Conservation (phyloP, 495 filamentous ascomycete genomes). For the Aspergillus asperescens region DNA sequence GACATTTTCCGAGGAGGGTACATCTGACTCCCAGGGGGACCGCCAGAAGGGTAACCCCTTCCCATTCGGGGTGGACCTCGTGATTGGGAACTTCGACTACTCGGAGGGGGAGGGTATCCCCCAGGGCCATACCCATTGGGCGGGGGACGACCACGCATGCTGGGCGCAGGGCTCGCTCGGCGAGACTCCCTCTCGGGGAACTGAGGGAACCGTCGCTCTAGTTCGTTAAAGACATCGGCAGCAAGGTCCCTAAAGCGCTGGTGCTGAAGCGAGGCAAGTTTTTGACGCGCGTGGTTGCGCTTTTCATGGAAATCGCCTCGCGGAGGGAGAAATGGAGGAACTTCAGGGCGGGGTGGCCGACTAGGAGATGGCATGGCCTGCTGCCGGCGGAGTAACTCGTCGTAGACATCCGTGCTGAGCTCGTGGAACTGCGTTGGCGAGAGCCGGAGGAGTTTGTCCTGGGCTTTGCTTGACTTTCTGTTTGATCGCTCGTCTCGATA, state of each 20-base stretch:
- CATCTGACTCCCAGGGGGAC: conserved; percentile 32
- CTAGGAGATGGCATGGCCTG: conserved; percentile 53
- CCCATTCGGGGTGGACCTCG: conserved; percentile 37
- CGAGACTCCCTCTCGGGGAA: conserved; percentile 65
- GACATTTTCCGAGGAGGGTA: conserved; percentile 45
- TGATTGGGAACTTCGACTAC: conserved; percentile 37
- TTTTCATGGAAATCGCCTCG: conserved; percentile 91
- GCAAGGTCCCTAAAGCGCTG: conserved; percentile 85
- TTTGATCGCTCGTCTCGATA: conserved; percentile 69
- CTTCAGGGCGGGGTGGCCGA: conserved; percentile 45
- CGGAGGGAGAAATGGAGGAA: conserved; percentile 70
- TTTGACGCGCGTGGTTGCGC: conserved; percentile 91
- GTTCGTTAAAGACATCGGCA: conserved; percentile 90
- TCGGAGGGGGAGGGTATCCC: conserved; percentile 32
- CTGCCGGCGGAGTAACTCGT: conserved; percentile 86
- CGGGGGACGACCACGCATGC: conserved; percentile 46
- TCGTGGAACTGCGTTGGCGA: conserved; percentile 93
- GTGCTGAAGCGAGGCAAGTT: conserved; percentile 79
- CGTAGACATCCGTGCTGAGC: conserved; percentile 94
- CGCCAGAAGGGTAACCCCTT: conserved; percentile 40
- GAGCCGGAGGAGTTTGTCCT: conserved; percentile 86
- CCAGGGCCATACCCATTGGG: conserved; percentile 36
- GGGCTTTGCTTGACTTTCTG: conserved; percentile 74
- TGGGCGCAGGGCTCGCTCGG: conserved; percentile 61
- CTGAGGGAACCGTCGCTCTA: conserved; percentile 83